Conservation (phyloP, 2,329 filamentous ascomycete species). For the Xylaria sp. region DNA sequence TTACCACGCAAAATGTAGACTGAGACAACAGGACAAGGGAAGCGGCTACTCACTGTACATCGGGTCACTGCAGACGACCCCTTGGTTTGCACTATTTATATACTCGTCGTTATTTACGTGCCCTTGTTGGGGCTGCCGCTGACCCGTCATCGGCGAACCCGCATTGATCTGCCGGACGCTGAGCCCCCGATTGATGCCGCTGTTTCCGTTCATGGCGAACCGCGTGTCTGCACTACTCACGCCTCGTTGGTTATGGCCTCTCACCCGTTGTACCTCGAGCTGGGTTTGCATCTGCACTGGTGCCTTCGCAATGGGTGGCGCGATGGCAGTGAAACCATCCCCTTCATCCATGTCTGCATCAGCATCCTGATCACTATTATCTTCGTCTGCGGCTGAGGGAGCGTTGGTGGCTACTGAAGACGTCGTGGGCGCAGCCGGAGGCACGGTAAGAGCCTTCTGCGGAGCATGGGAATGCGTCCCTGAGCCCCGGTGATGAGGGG, state of each 20-base stretch:
- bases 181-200: conserved; percentile 52
- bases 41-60: conserved; percentile 55
- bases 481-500: conserved; percentile 34
- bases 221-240: conserved; percentile 49
- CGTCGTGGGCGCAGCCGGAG: conserved; percentile 34
- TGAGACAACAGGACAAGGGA: neutral
- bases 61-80: conserved; percentile 58
- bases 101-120: conserved; percentile 53
- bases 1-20: neutral
- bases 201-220: conserved; percentile 58
- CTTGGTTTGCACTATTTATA: conserved; percentile 57
- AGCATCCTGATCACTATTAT: conserved; percentile 59
- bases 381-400: conserved; percentile 52
- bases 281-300: conserved; percentile 48
- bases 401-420: conserved; percentile 40
- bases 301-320: conserved; percentile 53
- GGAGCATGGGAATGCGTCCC: conserved; percentile 40
- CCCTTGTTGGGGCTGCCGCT: conserved; percentile 50
- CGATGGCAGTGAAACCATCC: conserved; percentile 65
- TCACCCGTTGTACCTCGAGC: conserved; percentile 58
- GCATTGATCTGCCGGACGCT: conserved; percentile 58
- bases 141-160: conserved; percentile 53
- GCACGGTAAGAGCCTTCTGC: conserved; percentile 40
- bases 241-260: conserved; percentile 53
- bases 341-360: conserved; percentile 68